These are phyloP conservation scores for Metschnikowia borealis DNA, from an alignment of 805 yeast species.

Conservation along the genomic window DNA sequence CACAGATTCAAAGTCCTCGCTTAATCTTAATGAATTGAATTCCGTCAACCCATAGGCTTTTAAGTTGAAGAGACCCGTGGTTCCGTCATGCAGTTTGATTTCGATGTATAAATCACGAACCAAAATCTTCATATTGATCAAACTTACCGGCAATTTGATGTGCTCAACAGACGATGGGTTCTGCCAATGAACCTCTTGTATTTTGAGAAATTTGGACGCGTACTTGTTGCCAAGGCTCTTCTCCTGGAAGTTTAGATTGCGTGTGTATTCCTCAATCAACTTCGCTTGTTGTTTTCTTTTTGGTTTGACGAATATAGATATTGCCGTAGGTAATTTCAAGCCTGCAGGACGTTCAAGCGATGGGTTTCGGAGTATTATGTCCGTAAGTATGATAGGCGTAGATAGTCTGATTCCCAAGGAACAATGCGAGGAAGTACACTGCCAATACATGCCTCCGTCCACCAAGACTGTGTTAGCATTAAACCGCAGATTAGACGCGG, in stretches of 20 bases:
- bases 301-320: constrained; percentile 32
- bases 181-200: constrained; percentile 22
- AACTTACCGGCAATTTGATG: constrained; percentile 30
- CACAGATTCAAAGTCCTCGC: constrained; percentile 13
- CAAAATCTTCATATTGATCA: constrained; percentile 31
- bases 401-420: constrained; percentile 35
- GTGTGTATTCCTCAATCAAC: constrained; percentile 18
- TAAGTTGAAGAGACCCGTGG: constrained; percentile 14
- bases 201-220: constrained; percentile 28
- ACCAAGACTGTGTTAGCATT: constrained; percentile 38
- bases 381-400: constrained; percentile 32
- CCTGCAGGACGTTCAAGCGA: constrained; percentile 7
- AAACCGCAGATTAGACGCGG: constrained; percentile 25
- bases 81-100: constrained; percentile 8
- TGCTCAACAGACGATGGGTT: constrained; percentile 20
- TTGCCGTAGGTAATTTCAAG: constrained; percentile 14
- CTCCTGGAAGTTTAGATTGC: constrained; percentile 4
- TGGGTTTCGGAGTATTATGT: constrained; percentile 25
- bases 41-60: constrained; percentile 16
- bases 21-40: constrained; percentile 6
- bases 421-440: constrained; percentile 27
- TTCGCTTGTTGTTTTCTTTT: constrained; percentile 17
- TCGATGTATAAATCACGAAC: constrained; percentile 32
- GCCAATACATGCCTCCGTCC: constrained; percentile 35
- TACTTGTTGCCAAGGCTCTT: constrained; percentile 20